A percentile compares a stretch with the other conserved stretches of the same genome.
phyloP scores from a whole-genome alignment of 495 filamentous ascomycete genomes.

The Xylaria venustula region DNA sequence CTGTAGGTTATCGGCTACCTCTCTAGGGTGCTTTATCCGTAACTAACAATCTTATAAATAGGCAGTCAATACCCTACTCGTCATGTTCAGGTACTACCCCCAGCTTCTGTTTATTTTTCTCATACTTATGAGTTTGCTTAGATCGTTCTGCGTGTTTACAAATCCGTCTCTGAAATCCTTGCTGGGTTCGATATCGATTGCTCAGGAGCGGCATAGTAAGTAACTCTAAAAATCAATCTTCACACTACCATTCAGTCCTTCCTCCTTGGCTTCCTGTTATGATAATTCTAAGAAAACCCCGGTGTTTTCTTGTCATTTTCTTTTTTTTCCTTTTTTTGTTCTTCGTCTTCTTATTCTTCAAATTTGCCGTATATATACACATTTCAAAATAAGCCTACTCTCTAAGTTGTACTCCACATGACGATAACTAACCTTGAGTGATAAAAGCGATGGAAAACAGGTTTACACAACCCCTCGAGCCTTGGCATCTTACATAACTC shows the following conservation, averaged over 20 bases:
- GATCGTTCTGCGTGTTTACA: slow-evolving; percentile 82
- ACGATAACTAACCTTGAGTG: too few species aligned
- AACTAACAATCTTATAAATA: slow-evolving; percentile 15
- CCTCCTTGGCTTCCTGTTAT: too few species aligned
- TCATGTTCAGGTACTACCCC: slow-evolving; percentile 57
- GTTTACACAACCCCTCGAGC: slow-evolving; percentile 71
- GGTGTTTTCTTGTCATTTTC: too few species aligned
- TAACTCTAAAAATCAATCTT: too few species aligned
- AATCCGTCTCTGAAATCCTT: slow-evolving; percentile 74
- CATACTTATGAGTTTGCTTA: slow-evolving; percentile 29
- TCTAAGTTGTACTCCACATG: too few species aligned
- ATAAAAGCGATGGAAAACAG: slow-evolving; percentile 59
- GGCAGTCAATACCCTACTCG: slow-evolving; percentile 77
- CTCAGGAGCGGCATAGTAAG: slow-evolving; percentile 66
- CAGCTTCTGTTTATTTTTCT: background rate
- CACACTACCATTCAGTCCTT: too few species aligned
- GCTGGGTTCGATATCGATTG: slow-evolving; percentile 86
- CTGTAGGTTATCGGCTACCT: slow-evolving; percentile 27
- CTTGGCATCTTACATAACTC: slow-evolving; percentile 72
- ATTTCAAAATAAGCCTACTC: too few species aligned
- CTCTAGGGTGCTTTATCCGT: too few species aligned
- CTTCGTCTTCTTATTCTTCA: too few species aligned
- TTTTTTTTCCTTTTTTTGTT: too few species aligned
- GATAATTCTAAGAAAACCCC: too few species aligned
- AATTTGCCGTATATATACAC: too few species aligned